Base-by-base conservation (phyloP, 2,329 filamentous ascomycete genomes). In the Colletotrichum spaethianum region DNA sequence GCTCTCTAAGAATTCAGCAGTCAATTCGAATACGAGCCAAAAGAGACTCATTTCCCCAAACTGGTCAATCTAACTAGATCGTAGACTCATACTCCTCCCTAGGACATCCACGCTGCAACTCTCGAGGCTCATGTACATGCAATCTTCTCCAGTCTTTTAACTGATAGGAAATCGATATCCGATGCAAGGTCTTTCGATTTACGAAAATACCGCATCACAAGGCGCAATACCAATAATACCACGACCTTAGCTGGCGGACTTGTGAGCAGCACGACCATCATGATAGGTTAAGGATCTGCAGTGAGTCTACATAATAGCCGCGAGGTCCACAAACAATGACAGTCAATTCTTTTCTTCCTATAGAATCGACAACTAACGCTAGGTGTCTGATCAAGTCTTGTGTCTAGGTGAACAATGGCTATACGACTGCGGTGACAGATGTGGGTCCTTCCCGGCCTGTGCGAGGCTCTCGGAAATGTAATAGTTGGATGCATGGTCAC, bases 131-230 rank as follows among this genome's bases (percentile, higher is more conserved):
- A 6, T 31, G 14, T 28, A 20, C 48, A 28, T 46, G 59, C 36
- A 23, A 55, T 33, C 44, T 33, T 14, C 42, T 38, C 31, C 38
- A 57, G n/a, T 26, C 16, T 26, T 9, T 44, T 20, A 20, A 48
- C 28, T 8, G 48, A 55, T 68, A 68, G 63, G 50, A 42, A 62
- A 56, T 55, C 82, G 79, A 3, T 71, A 44, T n/a, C 65, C 57
- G 59, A 48, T 31, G 59, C 53, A 4, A 7, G 14, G 14, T 31
- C 23, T 28, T 8, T 5, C n/a, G n/a, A 14, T n/a, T 23, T 59
- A 28, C n/a, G 26, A 40, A 59, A 59, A 59, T 59, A 3, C 16
- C 56, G 38, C 38, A 40, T 42, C 38, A 38, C 5, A 20, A 59
- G 8, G 44, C 26, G 2, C 12, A 16, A 28, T 4, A 8, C 2